Evolutionary conservation across 1,284 basidiomycete species (phyloP).

Genomic region (Albatrellus sp.): DNA sequence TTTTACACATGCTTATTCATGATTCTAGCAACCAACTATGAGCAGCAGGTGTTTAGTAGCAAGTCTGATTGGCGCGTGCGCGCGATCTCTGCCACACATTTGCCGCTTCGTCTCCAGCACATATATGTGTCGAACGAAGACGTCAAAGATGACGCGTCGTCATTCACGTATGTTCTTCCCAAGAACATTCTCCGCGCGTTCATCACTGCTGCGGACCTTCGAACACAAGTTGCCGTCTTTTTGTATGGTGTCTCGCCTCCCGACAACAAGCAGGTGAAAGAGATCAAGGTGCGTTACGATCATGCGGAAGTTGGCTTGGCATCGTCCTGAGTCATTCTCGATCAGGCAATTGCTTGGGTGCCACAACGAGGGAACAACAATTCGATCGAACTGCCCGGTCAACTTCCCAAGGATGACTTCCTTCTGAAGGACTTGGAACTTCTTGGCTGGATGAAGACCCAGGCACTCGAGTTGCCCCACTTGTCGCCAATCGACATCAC

Average conservation of each 20-base stretch:
- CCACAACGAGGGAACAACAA: slow-evolving; percentile 96
- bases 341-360: slow-evolving; percentile 79
- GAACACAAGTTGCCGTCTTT: slow-evolving; percentile 93
- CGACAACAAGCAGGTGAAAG: slow-evolving; percentile 97
- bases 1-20: slow-evolving; percentile 7
- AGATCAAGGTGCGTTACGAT: slow-evolving; percentile 62
- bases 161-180: slow-evolving; percentile 90
- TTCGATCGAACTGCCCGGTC: slow-evolving; percentile 76
- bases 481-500: slow-evolving; percentile 92
- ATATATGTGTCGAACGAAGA: slow-evolving; percentile 99
- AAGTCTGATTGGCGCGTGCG: slow-evolving; percentile 99
- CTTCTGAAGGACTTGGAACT: slow-evolving; percentile 91
- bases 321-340: slow-evolving; percentile 2
- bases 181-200: slow-evolving; percentile 97
- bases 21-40: slow-evolving; percentile 83
- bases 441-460: slow-evolving; percentile 97
- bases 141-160: slow-evolving; percentile 93
- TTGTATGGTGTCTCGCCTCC: slow-evolving; percentile 88
- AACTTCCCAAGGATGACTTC: slow-evolving; percentile 88
- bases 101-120: slow-evolving; percentile 92
- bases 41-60: slow-evolving; percentile 93
- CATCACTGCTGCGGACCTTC: slow-evolving; percentile 86
- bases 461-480: slow-evolving; percentile 85
- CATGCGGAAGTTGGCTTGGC: slow-evolving; percentile 1
- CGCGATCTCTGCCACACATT: slow-evolving; percentile 91